Percentiles rank a stretch among this genome's conserved stretches.
phyloP scores from a whole-genome alignment of 2,329 filamentous ascomycete genomes.

The Aspergillus costaricaensis region DNA sequence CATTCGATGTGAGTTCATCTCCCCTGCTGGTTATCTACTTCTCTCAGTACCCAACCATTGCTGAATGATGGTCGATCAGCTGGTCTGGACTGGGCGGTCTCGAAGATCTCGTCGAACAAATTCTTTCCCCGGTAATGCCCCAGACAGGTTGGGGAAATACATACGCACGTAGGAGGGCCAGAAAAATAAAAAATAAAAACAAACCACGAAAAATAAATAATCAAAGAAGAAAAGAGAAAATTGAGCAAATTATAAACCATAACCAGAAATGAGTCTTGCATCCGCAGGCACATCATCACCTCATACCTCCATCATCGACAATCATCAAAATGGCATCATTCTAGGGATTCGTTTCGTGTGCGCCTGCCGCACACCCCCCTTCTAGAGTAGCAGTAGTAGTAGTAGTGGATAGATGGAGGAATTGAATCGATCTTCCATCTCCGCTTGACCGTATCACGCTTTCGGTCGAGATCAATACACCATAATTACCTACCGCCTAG shows the following conservation, averaged over 20 bases:
- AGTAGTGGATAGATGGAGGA: no score
- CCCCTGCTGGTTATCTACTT: constrained; percentile 16
- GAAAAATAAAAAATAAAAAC: background rate
- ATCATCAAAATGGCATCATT: constrained; percentile 10
- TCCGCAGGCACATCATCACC: constrained; percentile 6
- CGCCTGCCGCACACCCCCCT: background rate
- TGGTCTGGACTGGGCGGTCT: constrained; percentile 24
- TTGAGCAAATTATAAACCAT: background rate
- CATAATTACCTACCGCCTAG: constrained; percentile 1
- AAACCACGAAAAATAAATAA: constrained; percentile 3
- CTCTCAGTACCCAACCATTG: constrained; percentile 20
- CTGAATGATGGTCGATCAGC: constrained; percentile 19
- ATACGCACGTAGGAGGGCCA: background rate
- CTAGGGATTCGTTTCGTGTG: constrained; percentile 1
- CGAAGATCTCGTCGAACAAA: constrained; percentile 16
- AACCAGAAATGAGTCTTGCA: constrained; percentile 3
- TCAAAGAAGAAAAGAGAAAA: background rate
- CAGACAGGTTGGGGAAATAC: constrained; percentile 19
- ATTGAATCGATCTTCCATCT: background rate
- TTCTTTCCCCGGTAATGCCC: constrained; percentile 21
- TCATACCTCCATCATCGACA: constrained; percentile 9
- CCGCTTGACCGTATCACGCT: constrained; percentile 17
- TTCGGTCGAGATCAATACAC: constrained; percentile 1
- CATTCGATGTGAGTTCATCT: constrained; percentile 17
- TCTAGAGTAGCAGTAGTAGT: no score